Conservation (phyloP, 352 stramenopile genomes). For the Thraustochytrium sp. region DNA sequence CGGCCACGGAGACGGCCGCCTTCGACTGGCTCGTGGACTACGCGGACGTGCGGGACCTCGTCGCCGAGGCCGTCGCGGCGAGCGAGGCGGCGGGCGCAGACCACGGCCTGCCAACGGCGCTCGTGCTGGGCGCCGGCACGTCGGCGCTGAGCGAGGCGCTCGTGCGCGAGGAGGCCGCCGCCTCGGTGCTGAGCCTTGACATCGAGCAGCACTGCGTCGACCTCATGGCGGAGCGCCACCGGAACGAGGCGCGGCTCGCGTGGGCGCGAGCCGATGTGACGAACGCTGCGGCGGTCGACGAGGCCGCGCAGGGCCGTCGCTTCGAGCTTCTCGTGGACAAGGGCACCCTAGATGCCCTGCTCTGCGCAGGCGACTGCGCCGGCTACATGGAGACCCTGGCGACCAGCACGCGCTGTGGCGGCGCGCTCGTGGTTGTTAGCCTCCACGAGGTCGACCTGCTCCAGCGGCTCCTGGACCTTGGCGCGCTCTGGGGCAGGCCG, state of each 20-base stretch:
- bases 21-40: constrained; percentile 14
- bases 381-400: not conserved
- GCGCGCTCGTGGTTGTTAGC: not conserved
- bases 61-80: not conserved
- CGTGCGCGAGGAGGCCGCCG: not conserved
- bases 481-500: not conserved
- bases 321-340: constrained; percentile 33
- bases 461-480: not conserved
- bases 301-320: not conserved
- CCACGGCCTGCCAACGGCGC: not conserved
- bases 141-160: constrained; percentile 15
- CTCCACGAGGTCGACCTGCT: not conserved
- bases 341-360: constrained; percentile 8
- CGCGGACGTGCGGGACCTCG: not conserved
- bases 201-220: constrained; percentile 1
- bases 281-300: not conserved
- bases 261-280: constrained; percentile 16
- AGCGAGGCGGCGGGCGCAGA: too few relatives aligned
- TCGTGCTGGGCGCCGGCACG: not conserved
- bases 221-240: not conserved
- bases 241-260: not conserved
- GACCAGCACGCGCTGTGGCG: not conserved
- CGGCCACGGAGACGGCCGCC: too few relatives aligned
- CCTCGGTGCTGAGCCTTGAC: not conserved
- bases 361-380: constrained; percentile 4